Conservation (phyloP, 2,329 filamentous ascomycete species). For the Tolypocladium tundrense region DNA sequence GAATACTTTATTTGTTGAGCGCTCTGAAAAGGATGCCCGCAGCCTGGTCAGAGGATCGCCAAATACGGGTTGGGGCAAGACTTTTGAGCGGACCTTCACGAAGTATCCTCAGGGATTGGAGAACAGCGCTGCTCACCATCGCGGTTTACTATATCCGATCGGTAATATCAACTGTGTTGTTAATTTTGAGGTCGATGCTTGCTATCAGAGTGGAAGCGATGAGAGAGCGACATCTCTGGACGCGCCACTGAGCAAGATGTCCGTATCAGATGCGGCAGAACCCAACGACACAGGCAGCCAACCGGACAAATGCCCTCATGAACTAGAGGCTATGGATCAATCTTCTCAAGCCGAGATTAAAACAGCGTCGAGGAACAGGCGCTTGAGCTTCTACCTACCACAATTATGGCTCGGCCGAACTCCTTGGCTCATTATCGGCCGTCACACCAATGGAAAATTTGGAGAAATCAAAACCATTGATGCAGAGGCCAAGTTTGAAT, state of each 20-base stretch:
- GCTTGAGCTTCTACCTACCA: neutral
- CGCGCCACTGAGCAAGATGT: neutral
- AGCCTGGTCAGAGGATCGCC: neutral
- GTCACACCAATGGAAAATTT: conserved; percentile 7
- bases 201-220: neutral
- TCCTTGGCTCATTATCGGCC: conserved; percentile 11
- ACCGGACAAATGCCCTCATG: neutral
- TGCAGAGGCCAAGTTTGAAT: neutral
- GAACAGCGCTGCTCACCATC: neutral
- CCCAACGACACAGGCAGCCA: neutral
- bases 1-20: neutral
- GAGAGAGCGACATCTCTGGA: neutral
- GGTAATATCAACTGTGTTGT: neutral
- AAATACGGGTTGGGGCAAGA: neutral
- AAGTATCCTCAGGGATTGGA: neutral
- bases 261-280: neutral
- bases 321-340: neutral
- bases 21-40: neutral
- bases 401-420: conserved; percentile 20
- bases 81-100: neutral
- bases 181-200: neutral
- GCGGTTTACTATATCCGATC: neutral
- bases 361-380: neutral
- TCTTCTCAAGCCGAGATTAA: neutral
- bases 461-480: neutral